Base-by-base conservation (phyloP, 208 protist genomes). In the Leishmania aethiopica region DNA sequence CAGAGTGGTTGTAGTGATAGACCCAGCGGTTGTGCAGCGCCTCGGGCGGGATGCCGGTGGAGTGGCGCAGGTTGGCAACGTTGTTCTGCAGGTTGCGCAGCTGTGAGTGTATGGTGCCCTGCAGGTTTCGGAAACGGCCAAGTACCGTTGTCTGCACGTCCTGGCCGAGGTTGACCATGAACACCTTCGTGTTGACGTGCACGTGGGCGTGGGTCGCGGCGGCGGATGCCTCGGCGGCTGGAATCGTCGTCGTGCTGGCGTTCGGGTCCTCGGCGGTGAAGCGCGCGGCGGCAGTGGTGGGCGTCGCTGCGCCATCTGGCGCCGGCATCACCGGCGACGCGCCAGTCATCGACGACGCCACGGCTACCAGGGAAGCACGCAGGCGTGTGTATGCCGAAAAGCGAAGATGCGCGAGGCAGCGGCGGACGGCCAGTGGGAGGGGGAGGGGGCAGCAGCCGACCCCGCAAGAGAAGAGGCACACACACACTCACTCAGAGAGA, bases 41-140 rank as follows among this genome's bases (percentile, higher is more conserved):
- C 1, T 81, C 66, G 13, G 74, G 55, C 5, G 32, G 75, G 19
- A 59, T 6, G 17, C 70, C 35, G 32, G 67, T 70, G 19, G 71
- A 57, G n/a, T 80, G 82, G 40, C 79, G 79, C 25, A 86, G 83
- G 74, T 89, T 85, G 22, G 59, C 77, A 32, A 89, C 64, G 64
- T 84, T 89, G 74, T 89, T 60, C 64, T 78, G 71, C 22, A 89
- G 37, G 74, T 89, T 89, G 22, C 81, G 77, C 28, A 85, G 49
- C 70, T 85, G 81, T 64, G 81, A 72, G 77, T 81, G 81, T 8
- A 85, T 64, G 49, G 77, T 81, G 57, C 81, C 81, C 72, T 85
- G 81, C 70, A 85, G 77, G 60, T 85, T 85, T 32, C 49, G 77
- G 42, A 85, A 81, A 47, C 81, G 81, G 47, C 37, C 73, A 7